A percentile compares a stretch with the other conserved stretches of the same genome.
These are phyloP conservation scores for Collybia mongolica DNA, from an alignment of 768 basidiomycete genomes.

Conservation along the genomic window DNA sequence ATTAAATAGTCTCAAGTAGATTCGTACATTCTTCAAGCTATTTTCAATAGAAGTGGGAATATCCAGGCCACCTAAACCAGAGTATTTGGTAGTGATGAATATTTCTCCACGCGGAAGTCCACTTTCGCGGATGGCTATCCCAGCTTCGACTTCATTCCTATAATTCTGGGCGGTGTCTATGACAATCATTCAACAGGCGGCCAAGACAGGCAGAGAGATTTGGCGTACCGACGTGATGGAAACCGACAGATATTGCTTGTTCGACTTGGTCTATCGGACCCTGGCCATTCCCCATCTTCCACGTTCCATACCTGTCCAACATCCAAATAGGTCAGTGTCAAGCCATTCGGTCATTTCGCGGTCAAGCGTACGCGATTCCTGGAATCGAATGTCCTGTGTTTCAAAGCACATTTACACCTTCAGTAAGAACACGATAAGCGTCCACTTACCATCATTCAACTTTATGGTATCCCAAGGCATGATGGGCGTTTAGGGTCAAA, in stretches of 20 bases:
- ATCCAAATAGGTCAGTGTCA: neutral
- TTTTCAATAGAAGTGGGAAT: slow-evolving; percentile 55
- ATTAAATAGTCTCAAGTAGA: no score
- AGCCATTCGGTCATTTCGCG: slow-evolving; percentile 3
- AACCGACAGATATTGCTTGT: slow-evolving; percentile 61
- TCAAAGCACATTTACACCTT: neutral
- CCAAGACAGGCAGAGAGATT: neutral
- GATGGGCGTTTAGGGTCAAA: slow-evolving; percentile 3
- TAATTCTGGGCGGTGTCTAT: slow-evolving; percentile 63
- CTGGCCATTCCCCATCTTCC: slow-evolving; percentile 60
- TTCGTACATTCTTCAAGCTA: slow-evolving; percentile 53
- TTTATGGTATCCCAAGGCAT: slow-evolving; percentile 65
- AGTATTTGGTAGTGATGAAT: slow-evolving; percentile 69
- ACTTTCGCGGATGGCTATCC: slow-evolving; percentile 51
- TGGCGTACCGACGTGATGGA: slow-evolving; percentile 57
- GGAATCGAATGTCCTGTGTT: slow-evolving; percentile 45
- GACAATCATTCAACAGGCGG: neutral
- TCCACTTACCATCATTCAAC: slow-evolving; percentile 54
- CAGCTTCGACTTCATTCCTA: slow-evolving; percentile 59
- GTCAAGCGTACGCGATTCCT: slow-evolving; percentile 36
- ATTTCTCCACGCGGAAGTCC: slow-evolving; percentile 55
- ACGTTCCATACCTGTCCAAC: slow-evolving; percentile 52
- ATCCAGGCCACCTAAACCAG: slow-evolving; percentile 47
- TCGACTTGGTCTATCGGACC: slow-evolving; percentile 52
- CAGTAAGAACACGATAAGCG: neutral